A percentile compares a stretch with the other conserved stretches of the same genome.
phyloP scores from a whole-genome alignment of 495 filamentous ascomycete genomes.

The Daldinia loculata region DNA sequence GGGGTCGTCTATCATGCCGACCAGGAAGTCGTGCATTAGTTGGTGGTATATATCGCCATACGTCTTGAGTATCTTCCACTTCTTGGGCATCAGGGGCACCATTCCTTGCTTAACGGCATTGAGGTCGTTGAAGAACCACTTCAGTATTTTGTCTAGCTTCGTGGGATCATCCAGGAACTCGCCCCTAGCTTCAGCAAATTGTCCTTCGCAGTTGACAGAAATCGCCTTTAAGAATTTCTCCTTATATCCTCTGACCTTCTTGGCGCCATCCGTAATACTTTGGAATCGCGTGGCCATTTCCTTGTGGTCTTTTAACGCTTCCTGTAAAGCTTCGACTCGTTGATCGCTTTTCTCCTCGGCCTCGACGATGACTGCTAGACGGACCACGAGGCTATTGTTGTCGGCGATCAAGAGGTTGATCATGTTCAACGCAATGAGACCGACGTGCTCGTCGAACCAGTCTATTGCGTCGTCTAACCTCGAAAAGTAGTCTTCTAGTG shows the following conservation, averaged over 20 bases:
- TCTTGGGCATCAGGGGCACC: constrained; percentile 88
- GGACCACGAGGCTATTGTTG: constrained; percentile 87
- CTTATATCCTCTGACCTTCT: constrained; percentile 94
- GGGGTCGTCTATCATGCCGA: constrained; percentile 80
- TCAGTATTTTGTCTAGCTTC: constrained; percentile 81
- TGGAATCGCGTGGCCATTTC: constrained; percentile 93
- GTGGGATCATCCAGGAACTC: constrained; percentile 83
- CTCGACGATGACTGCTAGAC: constrained; percentile 88
- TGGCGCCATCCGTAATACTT: constrained; percentile 89
- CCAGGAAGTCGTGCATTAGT: constrained; percentile 92
- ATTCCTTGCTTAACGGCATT: constrained; percentile 91
- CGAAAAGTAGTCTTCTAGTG: constrained; percentile 86
- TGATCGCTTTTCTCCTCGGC: constrained; percentile 97
- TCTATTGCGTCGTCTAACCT: constrained; percentile 87
- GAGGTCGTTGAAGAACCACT: constrained; percentile 98
- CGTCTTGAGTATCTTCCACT: constrained; percentile 94
- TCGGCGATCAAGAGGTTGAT: constrained; percentile 84
- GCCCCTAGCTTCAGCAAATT: constrained; percentile 77
- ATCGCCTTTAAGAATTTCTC: constrained; percentile 90
- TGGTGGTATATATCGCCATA: constrained; percentile 90
- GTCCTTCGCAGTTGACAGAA: constrained; percentile 71
- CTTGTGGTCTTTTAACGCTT: constrained; percentile 92
- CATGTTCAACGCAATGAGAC: constrained; percentile 84
- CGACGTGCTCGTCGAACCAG: constrained; percentile 96
- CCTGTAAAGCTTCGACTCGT: constrained; percentile 86